Percentiles rank a stretch among this genome's conserved stretches.
These are phyloP conservation scores for Samsoniella hepiali DNA, from an alignment of 2,329 filamentous ascomycete species.

Conservation along the genomic window DNA sequence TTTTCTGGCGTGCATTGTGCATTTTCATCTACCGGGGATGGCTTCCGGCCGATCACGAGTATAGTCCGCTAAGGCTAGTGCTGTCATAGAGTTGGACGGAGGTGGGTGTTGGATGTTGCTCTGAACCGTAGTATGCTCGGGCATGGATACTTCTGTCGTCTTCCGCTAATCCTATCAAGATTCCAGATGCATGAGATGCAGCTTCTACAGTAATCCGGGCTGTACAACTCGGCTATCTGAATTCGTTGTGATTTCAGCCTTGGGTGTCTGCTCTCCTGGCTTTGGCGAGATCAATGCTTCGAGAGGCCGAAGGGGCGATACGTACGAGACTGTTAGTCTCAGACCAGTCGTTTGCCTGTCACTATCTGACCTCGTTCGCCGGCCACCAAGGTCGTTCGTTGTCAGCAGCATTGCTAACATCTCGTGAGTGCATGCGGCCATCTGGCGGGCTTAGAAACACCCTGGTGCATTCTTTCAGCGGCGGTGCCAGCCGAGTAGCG, in stretches of 20 bases:
- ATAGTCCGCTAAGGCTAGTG: neutral
- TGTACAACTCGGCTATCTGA: too few relatives aligned
- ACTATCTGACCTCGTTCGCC: neutral
- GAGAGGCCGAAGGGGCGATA: neutral
- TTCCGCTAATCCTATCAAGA: neutral
- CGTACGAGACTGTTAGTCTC: neutral
- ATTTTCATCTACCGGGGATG: neutral
- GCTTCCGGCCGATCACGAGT: constrained; percentile 3
- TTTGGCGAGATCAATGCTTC: neutral
- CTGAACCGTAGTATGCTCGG: too few relatives aligned
- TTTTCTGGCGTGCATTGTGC: constrained; percentile 6
- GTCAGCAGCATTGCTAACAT: neutral
- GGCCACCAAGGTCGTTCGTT: neutral
- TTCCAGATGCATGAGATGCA: too few relatives aligned
- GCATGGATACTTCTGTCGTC: neutral
- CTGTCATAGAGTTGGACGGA: neutral
- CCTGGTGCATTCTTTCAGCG: neutral
- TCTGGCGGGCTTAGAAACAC: too few relatives aligned
- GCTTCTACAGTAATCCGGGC: too few relatives aligned
- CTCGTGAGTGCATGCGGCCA: neutral
- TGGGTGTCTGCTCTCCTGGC: neutral
- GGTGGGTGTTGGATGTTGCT: neutral
- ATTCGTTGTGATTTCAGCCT: too few relatives aligned
- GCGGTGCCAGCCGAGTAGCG: neutral
- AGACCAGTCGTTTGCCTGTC: neutral